A percentile compares a stretch with the other conserved stretches of the same genome.
phyloP scores from a whole-genome alignment of 2,329 filamentous ascomycete genomes.

The Verticillium dahliae region DNA sequence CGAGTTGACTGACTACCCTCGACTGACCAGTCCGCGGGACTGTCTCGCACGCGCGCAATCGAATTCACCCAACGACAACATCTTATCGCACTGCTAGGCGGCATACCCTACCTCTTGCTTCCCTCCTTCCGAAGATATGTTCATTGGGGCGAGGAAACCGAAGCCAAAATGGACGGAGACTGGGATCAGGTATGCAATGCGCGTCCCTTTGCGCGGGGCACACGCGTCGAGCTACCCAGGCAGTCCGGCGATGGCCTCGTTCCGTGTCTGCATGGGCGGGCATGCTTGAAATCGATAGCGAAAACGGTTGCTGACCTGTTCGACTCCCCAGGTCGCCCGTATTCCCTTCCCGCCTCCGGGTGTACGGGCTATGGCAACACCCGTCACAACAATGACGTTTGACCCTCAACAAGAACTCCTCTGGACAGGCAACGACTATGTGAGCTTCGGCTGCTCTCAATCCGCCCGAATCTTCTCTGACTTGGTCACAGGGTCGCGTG shows the following conservation, averaged over 20 bases:
- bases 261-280: slow-evolving; percentile 2
- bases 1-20: background rate
- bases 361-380: slow-evolving; percentile 61
- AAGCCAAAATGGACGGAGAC: slow-evolving; percentile 55
- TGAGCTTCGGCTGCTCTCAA: slow-evolving; percentile 32
- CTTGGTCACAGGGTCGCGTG: slow-evolving; percentile 63
- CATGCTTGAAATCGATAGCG: background rate
- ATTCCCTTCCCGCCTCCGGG: slow-evolving; percentile 74
- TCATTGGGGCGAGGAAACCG: slow-evolving; percentile 27
- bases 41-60: background rate
- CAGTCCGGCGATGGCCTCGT: background rate
- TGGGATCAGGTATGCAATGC: slow-evolving; percentile 58
- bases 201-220: slow-evolving; percentile 4
- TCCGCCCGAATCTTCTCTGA: slow-evolving; percentile 14
- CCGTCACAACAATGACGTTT: slow-evolving; percentile 77
- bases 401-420: slow-evolving; percentile 84
- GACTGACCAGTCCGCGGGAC: background rate
- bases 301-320: slow-evolving; percentile 5
- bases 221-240: background rate
- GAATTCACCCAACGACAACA: background rate
- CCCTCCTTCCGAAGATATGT: slow-evolving; percentile 19
- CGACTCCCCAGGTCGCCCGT: slow-evolving; percentile 59
- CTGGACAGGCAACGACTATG: slow-evolving; percentile 89
- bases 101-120: background rate
- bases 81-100: background rate